Percentiles rank a stretch among this genome's conserved stretches.
These are phyloP conservation scores for Dryas integrifolia DNA, from an alignment of 331 rosid genomes.

Conservation along the genomic window DNA sequence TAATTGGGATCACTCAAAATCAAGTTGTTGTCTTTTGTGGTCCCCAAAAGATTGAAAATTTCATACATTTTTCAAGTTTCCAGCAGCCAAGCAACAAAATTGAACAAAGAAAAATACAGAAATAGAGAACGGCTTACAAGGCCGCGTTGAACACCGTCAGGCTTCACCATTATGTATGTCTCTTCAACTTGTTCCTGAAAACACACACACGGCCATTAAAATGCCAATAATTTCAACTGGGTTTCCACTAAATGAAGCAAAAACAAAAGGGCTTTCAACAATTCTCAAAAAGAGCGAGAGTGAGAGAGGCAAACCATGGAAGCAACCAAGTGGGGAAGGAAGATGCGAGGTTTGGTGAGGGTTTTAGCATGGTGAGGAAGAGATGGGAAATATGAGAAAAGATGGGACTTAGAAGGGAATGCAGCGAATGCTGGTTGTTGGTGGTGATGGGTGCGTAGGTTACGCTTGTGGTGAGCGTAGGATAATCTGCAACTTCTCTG, in stretches of 20 bases:
- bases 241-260: not conserved
- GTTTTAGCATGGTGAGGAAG: slow-evolving; percentile 38
- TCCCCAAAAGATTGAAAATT: not conserved
- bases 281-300: not conserved
- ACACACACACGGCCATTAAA: not conserved
- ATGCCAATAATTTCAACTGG: slow-evolving; percentile 15
- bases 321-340: slow-evolving; percentile 79
- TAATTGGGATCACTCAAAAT: not conserved
- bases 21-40: not conserved
- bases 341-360: slow-evolving; percentile 49
- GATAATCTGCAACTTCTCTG: slow-evolving; percentile 28
- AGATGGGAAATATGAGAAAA: slow-evolving; percentile 41
- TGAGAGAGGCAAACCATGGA: slow-evolving; percentile 50
- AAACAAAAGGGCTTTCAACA: not conserved
- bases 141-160: slow-evolving; percentile 98
- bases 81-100: slow-evolving; percentile 3
- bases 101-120: slow-evolving; percentile 1
- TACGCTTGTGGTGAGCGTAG: slow-evolving; percentile 21
- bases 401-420: slow-evolving; percentile 64
- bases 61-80: not conserved
- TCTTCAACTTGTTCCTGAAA: slow-evolving; percentile 83
- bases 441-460: slow-evolving; percentile 28
- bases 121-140: slow-evolving; percentile 45
- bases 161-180: slow-evolving; percentile 93
- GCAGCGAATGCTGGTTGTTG: slow-evolving; percentile 76